Evolutionary conservation across 179 eudicot genomes (phyloP), one percentile per base, ranked within the genome.

Genomic region (Beta corolliflora): DNA sequence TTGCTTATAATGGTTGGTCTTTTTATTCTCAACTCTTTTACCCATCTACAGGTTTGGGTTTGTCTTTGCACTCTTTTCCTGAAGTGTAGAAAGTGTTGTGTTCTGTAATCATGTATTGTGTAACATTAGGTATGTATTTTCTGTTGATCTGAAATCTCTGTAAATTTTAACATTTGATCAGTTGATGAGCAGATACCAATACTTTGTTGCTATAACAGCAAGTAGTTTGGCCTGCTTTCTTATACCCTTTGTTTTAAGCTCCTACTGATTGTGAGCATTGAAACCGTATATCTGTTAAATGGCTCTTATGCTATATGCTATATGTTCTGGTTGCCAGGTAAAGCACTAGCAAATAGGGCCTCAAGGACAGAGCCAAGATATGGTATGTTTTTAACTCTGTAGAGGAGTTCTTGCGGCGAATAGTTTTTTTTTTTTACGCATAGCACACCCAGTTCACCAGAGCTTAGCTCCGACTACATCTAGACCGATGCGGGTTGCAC

Each of bases 1-100:
- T 29, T 45, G 44, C 4, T 23, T 61, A 18, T 9, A 0, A 0
- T 25, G 29, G n/a, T 12, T 61, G 16, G 16, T 9, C n/a, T 7
- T 29, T 46, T 45, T 46, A 68, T 67, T 14, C 21, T 25, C 31
- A 18, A 21, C 23, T 46, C 48, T 14, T 5, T 41, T 19, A n/a
- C 25, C 53, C 36, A 75, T 72, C 18, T 7, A 45, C 12, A 48
- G 15, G 69, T 54, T 50, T 23, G 23, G 73, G 81, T 46, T 77
- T n/a, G 25, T 63, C 66, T 63, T 72, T 31, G 66, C 66, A 21
- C 31, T 61, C 66, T 29, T 61, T 56, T 61, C 13, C 9, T 29
- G 52, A 23, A 64, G 69, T 76, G 71, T 44, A 46, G 69, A 75
- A 75, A 46, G 53, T 75, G 83, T 53, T 83, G 74, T 72, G 16